These are phyloP conservation scores for Omphalea diandra DNA, from an alignment of 441 rosid species.

Conservation along the genomic window DNA sequence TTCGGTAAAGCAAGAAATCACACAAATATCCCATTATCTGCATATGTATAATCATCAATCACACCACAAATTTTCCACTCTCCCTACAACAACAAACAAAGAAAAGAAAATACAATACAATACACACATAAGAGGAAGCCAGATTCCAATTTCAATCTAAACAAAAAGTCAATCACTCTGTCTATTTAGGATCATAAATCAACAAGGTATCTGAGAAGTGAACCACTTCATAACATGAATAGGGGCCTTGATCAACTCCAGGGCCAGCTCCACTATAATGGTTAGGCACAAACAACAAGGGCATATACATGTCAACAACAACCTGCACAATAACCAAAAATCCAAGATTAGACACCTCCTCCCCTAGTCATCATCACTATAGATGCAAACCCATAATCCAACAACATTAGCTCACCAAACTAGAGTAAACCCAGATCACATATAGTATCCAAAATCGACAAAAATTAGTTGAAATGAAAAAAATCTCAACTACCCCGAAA, in stretches of 20 bases:
- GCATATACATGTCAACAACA: constrained; percentile 56
- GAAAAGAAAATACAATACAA: neutral
- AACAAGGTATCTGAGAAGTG: constrained; percentile 66
- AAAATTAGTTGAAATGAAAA: neutral
- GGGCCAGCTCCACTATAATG: constrained; percentile 58
- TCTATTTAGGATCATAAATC: constrained; percentile 7
- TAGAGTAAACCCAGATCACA: constrained; percentile 9
- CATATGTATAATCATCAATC: neutral
- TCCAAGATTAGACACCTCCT: too few species aligned
- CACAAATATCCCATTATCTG: neutral
- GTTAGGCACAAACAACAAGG: constrained; percentile 63
- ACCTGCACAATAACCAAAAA: constrained; percentile 38
- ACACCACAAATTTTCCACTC: neutral
- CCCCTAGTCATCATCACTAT: too few species aligned
- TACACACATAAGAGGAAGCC: neutral
- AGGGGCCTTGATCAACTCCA: constrained; percentile 69
- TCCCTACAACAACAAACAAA: neutral
- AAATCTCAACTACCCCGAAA: constrained; percentile 17
- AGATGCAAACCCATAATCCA: neutral
- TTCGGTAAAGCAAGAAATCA: neutral
- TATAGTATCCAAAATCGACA: neutral
- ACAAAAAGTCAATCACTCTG: neutral
- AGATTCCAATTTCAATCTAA: neutral
- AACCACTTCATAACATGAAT: constrained; percentile 73
- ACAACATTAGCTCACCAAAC: neutral